phyloP scores from a whole-genome alignment of 345 rosid species.

The Physaria fendleri region DNA sequence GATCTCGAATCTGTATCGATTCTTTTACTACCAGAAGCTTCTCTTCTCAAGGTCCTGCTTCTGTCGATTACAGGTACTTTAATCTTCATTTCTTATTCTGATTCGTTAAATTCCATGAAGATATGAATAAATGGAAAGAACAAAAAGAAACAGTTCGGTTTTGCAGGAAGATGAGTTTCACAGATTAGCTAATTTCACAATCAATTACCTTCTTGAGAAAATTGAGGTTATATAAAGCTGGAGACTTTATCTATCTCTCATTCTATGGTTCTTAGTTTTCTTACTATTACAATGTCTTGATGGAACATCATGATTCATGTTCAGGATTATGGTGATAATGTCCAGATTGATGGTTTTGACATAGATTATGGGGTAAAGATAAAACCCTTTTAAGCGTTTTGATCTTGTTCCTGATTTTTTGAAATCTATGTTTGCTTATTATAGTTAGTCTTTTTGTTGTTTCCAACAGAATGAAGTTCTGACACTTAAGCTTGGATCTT shows the following conservation, averaged over 20 bases:
- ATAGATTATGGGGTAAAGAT: constrained; percentile 81
- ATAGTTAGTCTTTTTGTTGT: neutral
- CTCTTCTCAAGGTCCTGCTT: constrained; percentile 39
- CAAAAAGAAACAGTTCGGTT: constrained; percentile 47
- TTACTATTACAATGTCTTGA: neutral
- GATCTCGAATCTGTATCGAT: constrained; percentile 12
- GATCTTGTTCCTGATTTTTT: neutral
- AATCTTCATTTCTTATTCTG: neutral
- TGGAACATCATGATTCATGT: neutral
- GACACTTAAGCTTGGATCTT: constrained; percentile 68
- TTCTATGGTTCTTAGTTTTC: neutral
- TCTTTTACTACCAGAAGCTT: constrained; percentile 36
- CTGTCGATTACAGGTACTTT: constrained; percentile 16
- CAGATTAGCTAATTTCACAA: constrained; percentile 61
- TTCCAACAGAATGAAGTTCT: constrained; percentile 74
- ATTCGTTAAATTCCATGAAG: neutral
- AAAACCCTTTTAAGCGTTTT: neutral
- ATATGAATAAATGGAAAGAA: constrained; percentile 27
- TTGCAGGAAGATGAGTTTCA: constrained; percentile 89
- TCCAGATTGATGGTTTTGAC: constrained; percentile 84
- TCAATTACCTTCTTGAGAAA: constrained; percentile 71
- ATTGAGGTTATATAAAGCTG: constrained; percentile 54
- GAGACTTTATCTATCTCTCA: neutral
- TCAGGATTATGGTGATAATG: constrained; percentile 78
- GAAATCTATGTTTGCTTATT: neutral